phyloP scores from a whole-genome alignment of 1,284 basidiomycete genomes.

The Boletus subluridellus region DNA sequence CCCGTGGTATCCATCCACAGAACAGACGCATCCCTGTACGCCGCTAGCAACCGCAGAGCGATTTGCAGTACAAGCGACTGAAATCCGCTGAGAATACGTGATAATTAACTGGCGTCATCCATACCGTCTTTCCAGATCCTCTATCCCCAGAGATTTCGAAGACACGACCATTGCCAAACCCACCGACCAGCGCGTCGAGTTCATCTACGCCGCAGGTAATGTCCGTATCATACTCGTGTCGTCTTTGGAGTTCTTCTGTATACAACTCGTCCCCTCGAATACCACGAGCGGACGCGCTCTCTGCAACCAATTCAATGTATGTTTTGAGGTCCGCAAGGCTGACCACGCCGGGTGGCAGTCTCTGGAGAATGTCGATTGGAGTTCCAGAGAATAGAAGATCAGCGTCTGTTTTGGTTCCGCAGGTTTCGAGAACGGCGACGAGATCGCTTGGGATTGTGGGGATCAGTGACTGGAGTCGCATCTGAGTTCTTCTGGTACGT shows the following conservation, averaged over 20 bases:
- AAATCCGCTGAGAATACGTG: constrained; percentile 3
- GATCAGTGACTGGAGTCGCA: constrained; percentile 31
- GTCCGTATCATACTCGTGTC: constrained; percentile 25
- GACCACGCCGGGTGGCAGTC: constrained; percentile 46
- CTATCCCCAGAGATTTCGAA: constrained; percentile 64
- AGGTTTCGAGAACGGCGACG: constrained; percentile 34
- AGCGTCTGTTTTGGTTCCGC: constrained; percentile 53
- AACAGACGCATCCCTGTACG: constrained; percentile 37
- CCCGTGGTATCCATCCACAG: constrained; percentile 72
- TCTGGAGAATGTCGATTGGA: constrained; percentile 46
- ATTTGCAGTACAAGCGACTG: constrained; percentile 60
- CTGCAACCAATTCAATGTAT: constrained; percentile 39
- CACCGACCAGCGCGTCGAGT: constrained; percentile 51
- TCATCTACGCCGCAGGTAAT: constrained; percentile 42
- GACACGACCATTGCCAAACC: constrained; percentile 47
- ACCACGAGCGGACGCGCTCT: constrained; percentile 42
- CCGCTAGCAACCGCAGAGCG: constrained; percentile 49
- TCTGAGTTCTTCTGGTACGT: constrained; percentile 2
- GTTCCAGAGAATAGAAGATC: constrained; percentile 55
- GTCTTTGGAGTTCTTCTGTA: constrained; percentile 20
- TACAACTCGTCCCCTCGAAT: constrained; percentile 41
- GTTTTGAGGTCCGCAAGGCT: constrained; percentile 47
- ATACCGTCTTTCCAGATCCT: constrained; percentile 63
- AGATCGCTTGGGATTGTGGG: constrained; percentile 32
- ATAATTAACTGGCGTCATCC: constrained; percentile 16